A percentile compares a stretch with the other conserved stretches of the same genome.
These are phyloP conservation scores for Solanum chilense DNA, from an alignment of 257 asterid species.

Conservation along the genomic window DNA sequence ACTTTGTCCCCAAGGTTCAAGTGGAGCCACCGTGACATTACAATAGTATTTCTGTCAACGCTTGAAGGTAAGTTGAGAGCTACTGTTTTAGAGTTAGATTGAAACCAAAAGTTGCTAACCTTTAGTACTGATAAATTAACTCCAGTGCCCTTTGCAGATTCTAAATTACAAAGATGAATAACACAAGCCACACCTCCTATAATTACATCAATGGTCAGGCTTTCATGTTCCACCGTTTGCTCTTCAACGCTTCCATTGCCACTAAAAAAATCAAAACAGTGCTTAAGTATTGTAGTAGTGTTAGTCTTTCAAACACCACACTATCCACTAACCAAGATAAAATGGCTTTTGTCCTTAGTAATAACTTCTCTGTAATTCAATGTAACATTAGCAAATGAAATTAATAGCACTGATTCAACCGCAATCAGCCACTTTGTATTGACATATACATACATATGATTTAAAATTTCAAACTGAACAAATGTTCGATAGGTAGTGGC, in stretches of 20 bases:
- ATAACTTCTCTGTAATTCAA: neutral
- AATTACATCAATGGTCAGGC: neutral
- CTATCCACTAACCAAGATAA: neutral
- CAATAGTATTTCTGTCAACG: too few species aligned
- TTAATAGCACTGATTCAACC: neutral
- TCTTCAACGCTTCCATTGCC: too few species aligned
- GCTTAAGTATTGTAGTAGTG: neutral
- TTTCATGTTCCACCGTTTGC: too few species aligned
- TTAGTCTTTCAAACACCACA: neutral
- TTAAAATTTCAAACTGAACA: too few species aligned
- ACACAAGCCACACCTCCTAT: neutral
- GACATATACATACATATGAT: neutral
- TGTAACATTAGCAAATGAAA: too few species aligned
- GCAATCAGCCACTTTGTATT: neutral
- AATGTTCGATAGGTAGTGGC: too few species aligned
- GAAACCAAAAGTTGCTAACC: neutral
- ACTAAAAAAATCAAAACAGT: too few species aligned
- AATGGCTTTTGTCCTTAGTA: neutral
- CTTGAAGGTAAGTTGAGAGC: too few species aligned
- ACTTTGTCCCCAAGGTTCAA: too few species aligned
- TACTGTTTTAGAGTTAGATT: too few species aligned
- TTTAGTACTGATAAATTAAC: neutral
- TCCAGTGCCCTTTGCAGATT: neutral
- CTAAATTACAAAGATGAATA: neutral
- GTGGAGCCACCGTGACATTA: too few species aligned